Percentiles rank a stretch among this genome's conserved stretches.
These are phyloP conservation scores for Rhododendron molle DNA, from an alignment of 148 eudicot species.

Conservation along the genomic window DNA sequence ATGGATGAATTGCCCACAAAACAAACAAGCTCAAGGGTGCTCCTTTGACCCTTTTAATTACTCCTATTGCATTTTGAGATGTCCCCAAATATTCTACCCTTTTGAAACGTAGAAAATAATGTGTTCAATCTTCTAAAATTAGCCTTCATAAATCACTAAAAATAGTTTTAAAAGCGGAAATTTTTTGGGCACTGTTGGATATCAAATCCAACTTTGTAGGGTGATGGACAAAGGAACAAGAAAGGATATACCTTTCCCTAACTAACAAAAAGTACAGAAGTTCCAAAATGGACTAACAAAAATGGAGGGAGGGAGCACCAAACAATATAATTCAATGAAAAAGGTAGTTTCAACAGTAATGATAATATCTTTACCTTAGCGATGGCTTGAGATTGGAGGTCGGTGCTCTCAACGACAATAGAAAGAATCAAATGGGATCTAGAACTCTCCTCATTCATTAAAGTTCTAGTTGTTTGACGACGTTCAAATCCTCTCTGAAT, in stretches of 20 bases:
- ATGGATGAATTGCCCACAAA: neutral
- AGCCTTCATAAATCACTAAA: neutral
- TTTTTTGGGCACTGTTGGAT: neutral
- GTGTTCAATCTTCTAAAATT: neutral
- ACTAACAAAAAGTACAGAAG: neutral
- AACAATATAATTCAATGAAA: neutral
- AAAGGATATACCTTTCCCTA: neutral
- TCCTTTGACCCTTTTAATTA: neutral
- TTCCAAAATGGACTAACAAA: neutral
- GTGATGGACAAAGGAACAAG: neutral
- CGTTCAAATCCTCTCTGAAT: conserved; percentile 87
- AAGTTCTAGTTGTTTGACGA: conserved; percentile 85
- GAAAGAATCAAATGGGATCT: conserved; percentile 93
- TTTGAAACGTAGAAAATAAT: neutral
- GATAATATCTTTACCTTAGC: no score
- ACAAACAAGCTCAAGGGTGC: conserved; percentile 11
- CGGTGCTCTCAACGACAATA: conserved; percentile 81
- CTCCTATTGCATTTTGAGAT: neutral
- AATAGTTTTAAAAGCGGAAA: neutral
- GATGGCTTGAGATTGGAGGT: conserved; percentile 90
- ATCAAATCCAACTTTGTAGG: neutral
- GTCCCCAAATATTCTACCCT: neutral
- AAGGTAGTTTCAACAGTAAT: conserved; percentile 14
- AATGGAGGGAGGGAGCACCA: neutral
- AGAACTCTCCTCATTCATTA: conserved; percentile 96